phyloP scores from a whole-genome alignment of 108 stramenopile genomes.

The Cyclotella atomus region DNA sequence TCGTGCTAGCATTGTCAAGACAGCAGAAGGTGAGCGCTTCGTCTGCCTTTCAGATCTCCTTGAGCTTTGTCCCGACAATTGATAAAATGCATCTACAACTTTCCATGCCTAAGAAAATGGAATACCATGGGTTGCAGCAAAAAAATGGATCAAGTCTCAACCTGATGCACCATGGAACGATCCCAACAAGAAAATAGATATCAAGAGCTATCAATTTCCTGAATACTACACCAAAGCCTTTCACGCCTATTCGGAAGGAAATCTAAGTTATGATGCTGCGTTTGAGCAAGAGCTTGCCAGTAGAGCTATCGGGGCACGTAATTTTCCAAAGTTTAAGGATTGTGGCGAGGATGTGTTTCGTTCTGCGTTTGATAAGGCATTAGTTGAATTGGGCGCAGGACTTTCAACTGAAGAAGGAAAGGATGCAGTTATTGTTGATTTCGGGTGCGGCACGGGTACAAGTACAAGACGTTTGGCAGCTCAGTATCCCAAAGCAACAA shows the following conservation, averaged over 20 bases:
- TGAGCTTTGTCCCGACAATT: neutral
- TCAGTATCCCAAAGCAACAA: conserved; percentile 60
- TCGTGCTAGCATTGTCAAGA: conserved; percentile 69
- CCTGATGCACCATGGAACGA: conserved; percentile 45
- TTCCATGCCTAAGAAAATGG: conserved; percentile 44
- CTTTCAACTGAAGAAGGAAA: conserved; percentile 26
- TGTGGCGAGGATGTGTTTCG: conserved; percentile 82
- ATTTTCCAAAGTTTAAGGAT: conserved; percentile 70
- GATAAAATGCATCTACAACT: neutral
- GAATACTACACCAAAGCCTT: conserved; percentile 63
- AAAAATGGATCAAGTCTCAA: conserved; percentile 59
- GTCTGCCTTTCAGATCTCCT: neutral
- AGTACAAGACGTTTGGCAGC: conserved; percentile 70
- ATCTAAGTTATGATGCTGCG: conserved; percentile 79
- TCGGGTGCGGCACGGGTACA: conserved; percentile 83
- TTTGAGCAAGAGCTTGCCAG: conserved; percentile 80
- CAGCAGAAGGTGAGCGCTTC: conserved; percentile 50
- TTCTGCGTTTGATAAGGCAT: conserved; percentile 66
- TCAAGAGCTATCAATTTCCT: conserved; percentile 34
- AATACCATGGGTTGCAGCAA: conserved; percentile 66
- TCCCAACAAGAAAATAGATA: conserved; percentile 8
- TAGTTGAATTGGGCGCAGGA: conserved; percentile 56
- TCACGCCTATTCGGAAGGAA: conserved; percentile 82
- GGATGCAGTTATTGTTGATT: conserved; percentile 55
- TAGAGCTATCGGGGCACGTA: conserved; percentile 74